These are phyloP conservation scores for Otatea glauca DNA, from an alignment of 176 grass and related monocot species.

Conservation along the genomic window DNA sequence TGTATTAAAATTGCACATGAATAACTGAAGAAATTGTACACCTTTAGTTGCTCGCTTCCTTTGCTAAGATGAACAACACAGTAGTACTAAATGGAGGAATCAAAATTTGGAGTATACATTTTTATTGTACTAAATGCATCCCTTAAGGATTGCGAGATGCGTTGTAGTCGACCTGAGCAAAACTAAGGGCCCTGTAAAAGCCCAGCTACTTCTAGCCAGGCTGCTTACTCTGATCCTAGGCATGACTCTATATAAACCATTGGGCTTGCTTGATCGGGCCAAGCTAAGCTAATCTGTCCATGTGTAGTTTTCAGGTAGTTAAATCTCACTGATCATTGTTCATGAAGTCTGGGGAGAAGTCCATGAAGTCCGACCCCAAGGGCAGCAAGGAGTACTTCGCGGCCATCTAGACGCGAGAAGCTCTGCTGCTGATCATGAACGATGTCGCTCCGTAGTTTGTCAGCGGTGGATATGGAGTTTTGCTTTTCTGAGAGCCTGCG, in stretches of 20 bases:
- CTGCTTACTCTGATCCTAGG: background rate
- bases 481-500: slow-evolving; percentile 21
- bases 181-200: background rate
- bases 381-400: slow-evolving; percentile 87
- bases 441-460: background rate
- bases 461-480: slow-evolving; percentile 30
- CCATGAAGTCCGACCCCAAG: slow-evolving; percentile 89
- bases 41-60: background rate
- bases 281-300: background rate
- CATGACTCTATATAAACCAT: background rate
- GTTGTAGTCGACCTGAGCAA: background rate
- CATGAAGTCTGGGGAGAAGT: slow-evolving; percentile 77
- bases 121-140: background rate
- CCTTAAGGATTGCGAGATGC: background rate
- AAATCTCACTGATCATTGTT: background rate
- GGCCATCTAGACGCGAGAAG: slow-evolving; percentile 54
- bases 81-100: background rate
- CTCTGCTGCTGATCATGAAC: slow-evolving; percentile 23
- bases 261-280: background rate
- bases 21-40: background rate
- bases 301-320: background rate
- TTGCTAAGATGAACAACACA: background rate
- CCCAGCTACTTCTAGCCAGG: background rate
- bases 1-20: background rate
- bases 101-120: background rate